These are phyloP conservation scores for Ministeria vibrans DNA, from an alignment of 78 protist species.

Conservation along the genomic window DNA sequence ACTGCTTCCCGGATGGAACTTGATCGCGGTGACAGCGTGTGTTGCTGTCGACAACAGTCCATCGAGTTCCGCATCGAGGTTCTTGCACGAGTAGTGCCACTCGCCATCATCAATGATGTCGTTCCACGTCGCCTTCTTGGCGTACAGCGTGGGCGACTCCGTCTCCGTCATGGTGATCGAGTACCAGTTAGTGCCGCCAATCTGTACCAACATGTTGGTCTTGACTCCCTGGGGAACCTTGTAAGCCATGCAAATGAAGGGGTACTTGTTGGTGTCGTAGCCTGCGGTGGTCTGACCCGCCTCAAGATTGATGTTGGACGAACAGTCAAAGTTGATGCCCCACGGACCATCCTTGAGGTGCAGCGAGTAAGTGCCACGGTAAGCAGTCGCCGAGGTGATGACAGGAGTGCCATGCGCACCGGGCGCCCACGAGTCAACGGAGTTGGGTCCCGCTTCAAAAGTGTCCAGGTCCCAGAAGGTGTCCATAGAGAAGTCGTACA, in stretches of 20 bases:
- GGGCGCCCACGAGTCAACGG: neutral
- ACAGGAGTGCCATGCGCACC: neutral
- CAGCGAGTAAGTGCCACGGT: neutral
- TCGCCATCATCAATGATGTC: neutral
- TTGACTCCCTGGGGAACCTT: neutral
- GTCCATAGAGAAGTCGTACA: too few relatives aligned
- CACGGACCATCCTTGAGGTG: neutral
- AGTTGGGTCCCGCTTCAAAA: neutral
- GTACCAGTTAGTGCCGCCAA: neutral
- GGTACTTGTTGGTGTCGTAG: neutral
- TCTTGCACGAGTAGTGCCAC: conserved; percentile 1
- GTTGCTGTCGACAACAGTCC: too few relatives aligned
- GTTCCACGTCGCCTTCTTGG: neutral
- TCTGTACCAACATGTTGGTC: neutral
- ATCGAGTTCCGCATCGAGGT: neutral
- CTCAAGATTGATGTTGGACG: neutral
- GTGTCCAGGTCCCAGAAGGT: too few relatives aligned
- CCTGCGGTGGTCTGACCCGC: neutral
- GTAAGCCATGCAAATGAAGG: neutral
- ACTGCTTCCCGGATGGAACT: too few relatives aligned
- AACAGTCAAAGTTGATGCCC: neutral
- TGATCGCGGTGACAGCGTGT: too few relatives aligned
- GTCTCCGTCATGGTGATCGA: neutral
- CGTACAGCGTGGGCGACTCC: neutral
- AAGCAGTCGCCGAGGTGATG: neutral